Percentiles rank a stretch among this genome's conserved stretches.
These are phyloP conservation scores for Annulohypoxylon moriforme DNA, from an alignment of 495 filamentous ascomycete genomes.

Conservation along the genomic window DNA sequence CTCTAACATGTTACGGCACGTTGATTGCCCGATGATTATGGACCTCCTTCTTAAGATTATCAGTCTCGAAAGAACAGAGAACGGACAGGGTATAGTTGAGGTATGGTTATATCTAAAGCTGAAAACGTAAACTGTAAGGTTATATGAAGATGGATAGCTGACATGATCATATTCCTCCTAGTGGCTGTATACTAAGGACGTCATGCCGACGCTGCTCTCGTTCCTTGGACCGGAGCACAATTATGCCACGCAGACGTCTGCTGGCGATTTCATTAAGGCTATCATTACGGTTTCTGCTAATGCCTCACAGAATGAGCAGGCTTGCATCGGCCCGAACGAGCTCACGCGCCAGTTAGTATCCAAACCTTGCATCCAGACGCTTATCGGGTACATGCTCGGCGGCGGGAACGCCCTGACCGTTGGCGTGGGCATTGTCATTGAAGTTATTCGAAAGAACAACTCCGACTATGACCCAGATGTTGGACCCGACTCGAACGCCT, in stretches of 20 bases:
- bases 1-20: constrained; percentile 86
- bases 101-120: constrained; percentile 56
- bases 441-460: constrained; percentile 99
- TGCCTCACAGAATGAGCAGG: constrained; percentile 95
- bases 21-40: constrained; percentile 99
- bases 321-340: constrained; percentile 97
- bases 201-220: constrained; percentile 89
- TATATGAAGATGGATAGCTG: background rate
- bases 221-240: constrained; percentile 85
- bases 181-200: constrained; percentile 92
- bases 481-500: constrained; percentile 76
- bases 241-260: constrained; percentile 92
- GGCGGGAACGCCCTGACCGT: constrained; percentile 96
- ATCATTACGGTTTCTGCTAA: constrained; percentile 99
- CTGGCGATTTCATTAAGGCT: constrained; percentile 97
- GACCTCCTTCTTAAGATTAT: constrained; percentile 97
- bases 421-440: constrained; percentile 96
- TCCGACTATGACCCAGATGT: constrained; percentile 98
- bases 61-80: constrained; percentile 92
- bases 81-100: constrained; percentile 93
- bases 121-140: background rate
- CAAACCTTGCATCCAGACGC: constrained; percentile 77
- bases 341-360: constrained; percentile 97
- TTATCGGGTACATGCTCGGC: constrained; percentile 90
- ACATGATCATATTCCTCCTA: constrained; percentile 53